phyloP scores from a whole-genome alignment of 2,329 filamentous ascomycete species.

The Fusarium drepaniforme region DNA sequence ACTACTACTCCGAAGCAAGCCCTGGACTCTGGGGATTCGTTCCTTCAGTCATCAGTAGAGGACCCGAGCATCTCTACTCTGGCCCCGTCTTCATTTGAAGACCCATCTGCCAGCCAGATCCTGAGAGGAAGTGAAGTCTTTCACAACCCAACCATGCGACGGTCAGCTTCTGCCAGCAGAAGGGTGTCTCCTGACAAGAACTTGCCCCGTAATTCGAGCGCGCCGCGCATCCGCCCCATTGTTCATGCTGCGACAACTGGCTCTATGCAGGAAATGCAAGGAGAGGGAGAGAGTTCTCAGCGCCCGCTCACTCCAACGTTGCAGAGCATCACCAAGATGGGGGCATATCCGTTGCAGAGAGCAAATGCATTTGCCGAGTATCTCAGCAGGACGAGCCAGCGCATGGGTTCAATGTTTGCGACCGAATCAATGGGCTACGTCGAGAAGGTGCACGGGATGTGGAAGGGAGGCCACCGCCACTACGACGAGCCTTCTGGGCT shows the following conservation, averaged over 20 bases:
- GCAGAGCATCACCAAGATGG: constrained; percentile 69
- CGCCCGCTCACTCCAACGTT: constrained; percentile 56
- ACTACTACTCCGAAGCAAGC: constrained; percentile 52
- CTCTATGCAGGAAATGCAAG: constrained; percentile 40
- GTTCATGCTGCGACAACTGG: constrained; percentile 56
- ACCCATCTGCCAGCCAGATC: constrained; percentile 92
- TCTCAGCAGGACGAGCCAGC: constrained; percentile 81
- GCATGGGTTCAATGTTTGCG: constrained; percentile 85
- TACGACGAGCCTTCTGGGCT: constrained; percentile 75
- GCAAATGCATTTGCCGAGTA: constrained; percentile 88
- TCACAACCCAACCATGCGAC: constrained; percentile 77
- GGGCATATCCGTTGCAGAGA: constrained; percentile 84
- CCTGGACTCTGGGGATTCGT: constrained; percentile 73
- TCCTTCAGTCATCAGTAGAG: constrained; percentile 77
- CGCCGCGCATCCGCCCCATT: constrained; percentile 18
- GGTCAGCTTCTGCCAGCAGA: constrained; percentile 57
- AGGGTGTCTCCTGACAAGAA: constrained; percentile 25
- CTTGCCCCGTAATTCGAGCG: constrained; percentile 31
- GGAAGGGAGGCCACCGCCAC: constrained; percentile 90
- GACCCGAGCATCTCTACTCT: constrained; percentile 80
- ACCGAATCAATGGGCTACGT: constrained; percentile 96
- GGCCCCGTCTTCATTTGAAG: constrained; percentile 77
- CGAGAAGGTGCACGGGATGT: constrained; percentile 97
- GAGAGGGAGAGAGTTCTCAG: constrained; percentile 28
- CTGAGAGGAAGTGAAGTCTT: constrained; percentile 90